These are phyloP conservation scores for rapeseed (Brassica napus) DNA, from an alignment of 345 rosid genomes.

Conservation along the genomic window DNA sequence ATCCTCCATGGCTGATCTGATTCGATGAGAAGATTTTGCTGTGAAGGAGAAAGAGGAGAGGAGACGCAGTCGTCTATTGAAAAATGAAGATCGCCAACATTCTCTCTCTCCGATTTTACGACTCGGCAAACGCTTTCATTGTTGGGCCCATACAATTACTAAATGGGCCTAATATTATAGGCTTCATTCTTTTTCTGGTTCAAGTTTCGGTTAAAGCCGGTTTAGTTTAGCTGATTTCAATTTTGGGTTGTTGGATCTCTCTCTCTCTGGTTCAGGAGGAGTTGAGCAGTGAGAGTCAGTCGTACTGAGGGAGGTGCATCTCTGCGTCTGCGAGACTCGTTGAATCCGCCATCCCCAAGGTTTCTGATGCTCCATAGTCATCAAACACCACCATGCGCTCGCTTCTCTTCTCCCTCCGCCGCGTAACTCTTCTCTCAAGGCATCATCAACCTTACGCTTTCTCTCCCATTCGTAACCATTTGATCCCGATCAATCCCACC, in stretches of 20 bases:
- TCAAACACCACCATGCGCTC: conserved; percentile 23
- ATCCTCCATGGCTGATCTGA: conserved; percentile 38
- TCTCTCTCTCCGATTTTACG: conserved; percentile 23
- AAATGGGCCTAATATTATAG: conserved; percentile 23
- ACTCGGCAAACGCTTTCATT: background rate
- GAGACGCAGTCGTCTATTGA: conserved; percentile 9
- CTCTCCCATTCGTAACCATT: conserved; percentile 6
- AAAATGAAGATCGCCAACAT: conserved; percentile 4
- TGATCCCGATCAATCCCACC: conserved; percentile 18
- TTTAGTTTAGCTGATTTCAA: background rate
- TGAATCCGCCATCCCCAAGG: background rate
- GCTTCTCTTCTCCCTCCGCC: conserved; percentile 22
- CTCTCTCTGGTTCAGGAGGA: background rate
- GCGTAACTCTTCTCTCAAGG: conserved; percentile 18
- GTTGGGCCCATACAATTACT: conserved; percentile 7
- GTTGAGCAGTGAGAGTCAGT: conserved; percentile 1
- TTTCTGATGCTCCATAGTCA: background rate
- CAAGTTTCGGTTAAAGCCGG: conserved; percentile 1
- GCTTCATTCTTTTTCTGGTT: background rate
- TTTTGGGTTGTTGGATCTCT: background rate
- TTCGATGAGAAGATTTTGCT: conserved; percentile 7
- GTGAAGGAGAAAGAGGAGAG: conserved; percentile 5
- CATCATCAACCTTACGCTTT: conserved; percentile 19
- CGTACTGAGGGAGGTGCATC: conserved; percentile 10
- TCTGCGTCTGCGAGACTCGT: background rate